These are phyloP conservation scores for Talinum fruticosum DNA, from an alignment of 148 eudicot genomes.

Conservation along the genomic window DNA sequence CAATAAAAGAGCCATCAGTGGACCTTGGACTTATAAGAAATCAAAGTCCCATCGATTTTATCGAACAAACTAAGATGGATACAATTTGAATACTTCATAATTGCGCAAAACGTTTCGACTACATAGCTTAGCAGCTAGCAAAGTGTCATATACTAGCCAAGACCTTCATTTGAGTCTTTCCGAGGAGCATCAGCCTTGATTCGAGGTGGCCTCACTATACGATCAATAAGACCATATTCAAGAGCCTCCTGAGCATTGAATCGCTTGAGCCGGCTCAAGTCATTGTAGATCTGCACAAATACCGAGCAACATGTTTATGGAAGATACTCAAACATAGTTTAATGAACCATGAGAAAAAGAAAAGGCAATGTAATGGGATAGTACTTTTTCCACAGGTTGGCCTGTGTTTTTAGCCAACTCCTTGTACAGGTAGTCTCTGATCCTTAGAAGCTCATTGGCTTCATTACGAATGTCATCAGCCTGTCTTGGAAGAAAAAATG, in stretches of 20 bases:
- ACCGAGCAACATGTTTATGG: constrained; percentile 10
- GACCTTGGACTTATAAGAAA: background rate
- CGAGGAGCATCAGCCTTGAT: constrained; percentile 57
- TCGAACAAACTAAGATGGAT: constrained; percentile 11
- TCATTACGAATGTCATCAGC: constrained; percentile 79
- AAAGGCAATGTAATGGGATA: background rate
- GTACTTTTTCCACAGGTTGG: constrained; percentile 82
- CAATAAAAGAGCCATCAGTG: background rate
- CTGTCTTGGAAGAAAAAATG: constrained; percentile 32
- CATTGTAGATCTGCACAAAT: constrained; percentile 62
- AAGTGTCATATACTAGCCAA: constrained; percentile 40
- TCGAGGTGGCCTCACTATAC: constrained; percentile 65
- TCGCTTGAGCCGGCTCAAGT: constrained; percentile 52
- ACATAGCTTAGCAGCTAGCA: constrained; percentile 14
- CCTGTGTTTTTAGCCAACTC: constrained; percentile 83
- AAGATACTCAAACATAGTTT: background rate
- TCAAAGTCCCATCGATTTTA: background rate
- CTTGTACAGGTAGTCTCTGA: constrained; percentile 72
- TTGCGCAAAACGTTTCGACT: constrained; percentile 9
- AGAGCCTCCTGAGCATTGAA: constrained; percentile 80
- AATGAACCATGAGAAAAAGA: background rate
- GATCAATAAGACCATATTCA: constrained; percentile 88
- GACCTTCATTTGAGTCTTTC: constrained; percentile 55
- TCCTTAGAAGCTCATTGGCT: constrained; percentile 74
- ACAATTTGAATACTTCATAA: background rate